Evolutionary conservation across 2,329 filamentous ascomycete genomes (phyloP), one percentile per base, ranked within the genome.

Genomic region (Pseudogymnoascus sp.): DNA sequence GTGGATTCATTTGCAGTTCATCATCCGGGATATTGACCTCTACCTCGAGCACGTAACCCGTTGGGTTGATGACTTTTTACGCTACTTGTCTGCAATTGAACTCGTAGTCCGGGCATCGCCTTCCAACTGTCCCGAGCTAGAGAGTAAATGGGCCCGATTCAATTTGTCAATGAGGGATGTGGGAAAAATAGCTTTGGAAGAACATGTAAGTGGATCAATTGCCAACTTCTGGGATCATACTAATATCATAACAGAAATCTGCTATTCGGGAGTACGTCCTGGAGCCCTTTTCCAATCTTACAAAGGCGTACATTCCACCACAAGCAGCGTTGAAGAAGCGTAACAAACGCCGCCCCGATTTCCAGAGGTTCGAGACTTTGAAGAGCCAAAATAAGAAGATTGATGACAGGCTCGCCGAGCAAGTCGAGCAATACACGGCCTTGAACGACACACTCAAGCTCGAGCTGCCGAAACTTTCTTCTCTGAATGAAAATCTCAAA

Each of bases 61-160:
- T n/a, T 90, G 89, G 64, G 86, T 96, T 57, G 83, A 88, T 61
- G 86, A 89, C 65, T 91, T 95, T 67, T 81, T 91, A 56, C 85
- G 89, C 62, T 88, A 92, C 64, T 81, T 92, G 28, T 83, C 84
- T 2, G 89, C 89, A 1, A 89, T 96, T 71, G 90, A 96, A 71
- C 81, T 88, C 0, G 87, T 92, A 64, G 89, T 95, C 74, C 85
- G 83, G 37, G 85, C 86, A 10, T 88, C 87, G 57, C 84, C 81
- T 61, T 85, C 90, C 71, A 84, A 90, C 70, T 57, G 19, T 21
- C 85, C 90, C 0, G 92, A 97, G 71, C 77, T 95, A 38, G 92
- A 96, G 73, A 92, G 88, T 77, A 95, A 95, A 71, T 97, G 92
- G 90, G 88, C 91, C 57, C 89, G 87, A 63, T 94, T 96, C 73